These are phyloP conservation scores for Tuber aestivum DNA, from an alignment of 495 filamentous ascomycete species.

Conservation along the genomic window DNA sequence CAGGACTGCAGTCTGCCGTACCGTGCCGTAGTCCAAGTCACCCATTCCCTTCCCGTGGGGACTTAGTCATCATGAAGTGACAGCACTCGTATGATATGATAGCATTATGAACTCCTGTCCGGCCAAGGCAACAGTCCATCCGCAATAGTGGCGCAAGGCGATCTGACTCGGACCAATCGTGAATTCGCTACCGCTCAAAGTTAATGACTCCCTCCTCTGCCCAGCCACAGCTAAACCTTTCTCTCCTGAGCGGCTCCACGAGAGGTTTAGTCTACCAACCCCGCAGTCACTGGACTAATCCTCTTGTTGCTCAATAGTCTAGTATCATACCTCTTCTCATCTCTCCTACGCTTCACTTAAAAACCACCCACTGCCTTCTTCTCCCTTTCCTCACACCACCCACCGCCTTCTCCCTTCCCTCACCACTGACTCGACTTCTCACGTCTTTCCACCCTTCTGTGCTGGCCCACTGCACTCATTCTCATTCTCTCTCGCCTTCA, in stretches of 20 bases:
- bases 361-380: too few relatives aligned
- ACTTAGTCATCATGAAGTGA: neutral
- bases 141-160: neutral
- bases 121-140: neutral
- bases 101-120: neutral
- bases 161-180: neutral
- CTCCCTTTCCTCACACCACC: neutral
- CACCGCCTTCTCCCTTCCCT: too few relatives aligned
- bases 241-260: neutral
- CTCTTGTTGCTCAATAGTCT: neutral
- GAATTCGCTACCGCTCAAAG: neutral
- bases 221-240: neutral
- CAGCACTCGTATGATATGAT: too few relatives aligned
- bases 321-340: neutral
- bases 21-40: too few relatives aligned
- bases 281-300: neutral
- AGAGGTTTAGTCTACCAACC: neutral
- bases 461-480: neutral
- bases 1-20: too few relatives aligned
- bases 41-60: too few relatives aligned
- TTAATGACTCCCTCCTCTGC: neutral
- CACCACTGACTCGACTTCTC: neutral
- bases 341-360: neutral
- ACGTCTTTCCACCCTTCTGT: neutral
- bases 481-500: neutral